Conservation (phyloP, 1,284 basidiomycete genomes). For the Microbotryomycetes sp. region DNA sequence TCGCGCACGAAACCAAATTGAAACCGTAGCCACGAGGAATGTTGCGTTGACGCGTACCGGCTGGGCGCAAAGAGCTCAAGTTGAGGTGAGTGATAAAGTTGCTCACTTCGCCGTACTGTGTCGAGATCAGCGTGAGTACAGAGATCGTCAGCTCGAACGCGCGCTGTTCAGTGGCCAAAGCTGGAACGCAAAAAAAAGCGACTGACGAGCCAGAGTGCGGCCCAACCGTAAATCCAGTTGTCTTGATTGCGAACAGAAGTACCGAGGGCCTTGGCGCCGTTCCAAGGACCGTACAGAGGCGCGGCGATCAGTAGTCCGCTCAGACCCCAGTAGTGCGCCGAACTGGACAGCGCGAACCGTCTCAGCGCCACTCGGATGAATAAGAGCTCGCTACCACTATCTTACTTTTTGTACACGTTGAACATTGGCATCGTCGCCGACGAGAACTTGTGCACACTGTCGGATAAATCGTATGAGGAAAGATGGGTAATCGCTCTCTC, state of each 20-base stretch:
- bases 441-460: slow-evolving; percentile 87
- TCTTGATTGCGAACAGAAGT: slow-evolving; percentile 63
- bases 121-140: neutral
- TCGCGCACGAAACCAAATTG: slow-evolving; percentile 75
- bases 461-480: slow-evolving; percentile 1
- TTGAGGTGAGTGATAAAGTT: slow-evolving; percentile 80
- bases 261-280: slow-evolving; percentile 56
- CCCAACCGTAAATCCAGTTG: slow-evolving; percentile 59
- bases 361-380: slow-evolving; percentile 15
- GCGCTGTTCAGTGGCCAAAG: neutral
- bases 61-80: slow-evolving; percentile 71
- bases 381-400: too few species aligned
- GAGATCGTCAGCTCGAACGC: neutral
- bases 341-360: too few species aligned
- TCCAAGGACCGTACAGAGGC: slow-evolving; percentile 64
- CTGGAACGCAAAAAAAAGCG: neutral
- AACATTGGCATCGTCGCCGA: slow-evolving; percentile 84
- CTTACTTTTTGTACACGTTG: slow-evolving; percentile 86
- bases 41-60: slow-evolving; percentile 67
- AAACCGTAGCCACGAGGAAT: slow-evolving; percentile 85
- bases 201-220: slow-evolving; percentile 68
- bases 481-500: neutral
- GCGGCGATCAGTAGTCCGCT: slow-evolving; percentile 71
- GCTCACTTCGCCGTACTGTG: slow-evolving; percentile 79
- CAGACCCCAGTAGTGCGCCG: slow-evolving; percentile 77